phyloP scores from a whole-genome alignment of 1,284 basidiomycete species.

The Bjerkandera adusta region DNA sequence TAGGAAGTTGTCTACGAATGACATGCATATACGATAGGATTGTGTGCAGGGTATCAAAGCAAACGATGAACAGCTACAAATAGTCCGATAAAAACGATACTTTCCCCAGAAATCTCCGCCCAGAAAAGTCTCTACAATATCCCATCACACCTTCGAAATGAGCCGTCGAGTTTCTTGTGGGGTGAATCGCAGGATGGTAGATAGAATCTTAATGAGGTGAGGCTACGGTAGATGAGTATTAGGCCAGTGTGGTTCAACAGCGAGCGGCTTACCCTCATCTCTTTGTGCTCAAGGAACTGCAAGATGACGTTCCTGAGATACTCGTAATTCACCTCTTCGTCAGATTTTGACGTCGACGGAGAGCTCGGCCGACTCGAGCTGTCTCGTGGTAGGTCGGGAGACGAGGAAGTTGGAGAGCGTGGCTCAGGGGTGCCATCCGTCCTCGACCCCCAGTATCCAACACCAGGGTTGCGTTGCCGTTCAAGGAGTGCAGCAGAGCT shows the following conservation, averaged over 20 bases:
- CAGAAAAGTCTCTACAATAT: background rate
- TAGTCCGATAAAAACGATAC: too few species aligned
- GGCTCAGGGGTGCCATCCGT: slow-evolving; percentile 39
- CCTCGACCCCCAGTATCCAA: slow-evolving; percentile 81
- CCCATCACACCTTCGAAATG: slow-evolving; percentile 26
- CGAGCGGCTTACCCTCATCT: slow-evolving; percentile 68
- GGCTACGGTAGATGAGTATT: slow-evolving; percentile 47
- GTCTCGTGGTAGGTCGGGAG: slow-evolving; percentile 37
- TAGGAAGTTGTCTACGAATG: background rate
- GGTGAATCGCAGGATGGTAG: slow-evolving; percentile 90
- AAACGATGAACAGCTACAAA: too few species aligned
- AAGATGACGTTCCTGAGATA: slow-evolving; percentile 92
- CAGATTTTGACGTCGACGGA: slow-evolving; percentile 41
- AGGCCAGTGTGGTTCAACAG: background rate
- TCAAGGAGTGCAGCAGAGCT: slow-evolving; percentile 88
- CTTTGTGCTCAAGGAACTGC: slow-evolving; percentile 89
- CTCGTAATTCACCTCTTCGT: slow-evolving; percentile 93
- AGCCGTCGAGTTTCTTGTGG: slow-evolving; percentile 89
- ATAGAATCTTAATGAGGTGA: slow-evolving; percentile 85
- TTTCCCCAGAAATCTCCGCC: background rate
- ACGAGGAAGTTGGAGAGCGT: slow-evolving; percentile 46
- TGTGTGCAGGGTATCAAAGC: too few species aligned
- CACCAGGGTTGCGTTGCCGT: slow-evolving; percentile 86
- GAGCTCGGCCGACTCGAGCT: slow-evolving; percentile 39
- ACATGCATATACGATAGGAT: too few species aligned